A percentile compares a stretch with the other conserved stretches of the same genome.
phyloP scores from a whole-genome alignment of 1,139 yeast genomes.

The Hemisphaericaspora lyxosophila region DNA sequence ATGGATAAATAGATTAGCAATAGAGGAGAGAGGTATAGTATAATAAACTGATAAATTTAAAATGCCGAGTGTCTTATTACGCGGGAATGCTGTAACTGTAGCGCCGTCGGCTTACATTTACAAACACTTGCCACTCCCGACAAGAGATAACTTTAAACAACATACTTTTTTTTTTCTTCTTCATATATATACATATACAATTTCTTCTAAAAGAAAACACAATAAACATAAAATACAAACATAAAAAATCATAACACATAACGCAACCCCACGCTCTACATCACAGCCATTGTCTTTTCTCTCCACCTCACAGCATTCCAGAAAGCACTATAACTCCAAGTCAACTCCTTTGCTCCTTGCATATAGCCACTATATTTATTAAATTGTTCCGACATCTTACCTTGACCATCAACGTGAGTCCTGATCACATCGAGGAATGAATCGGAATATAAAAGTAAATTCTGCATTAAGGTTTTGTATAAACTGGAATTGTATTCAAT shows the following conservation, averaged over 20 bases:
- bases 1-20: constrained; percentile 23
- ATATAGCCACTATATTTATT: constrained; percentile 76
- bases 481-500: constrained; percentile 47
- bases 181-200: constrained; percentile 1
- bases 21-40: background rate
- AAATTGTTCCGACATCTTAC: constrained; percentile 87
- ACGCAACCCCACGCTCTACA: background rate
- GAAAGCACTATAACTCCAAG: constrained; percentile 89
- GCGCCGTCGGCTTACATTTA: no score
- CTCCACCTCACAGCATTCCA: constrained; percentile 74
- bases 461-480: constrained; percentile 44
- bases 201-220: no score
- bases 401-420: constrained; percentile 70
- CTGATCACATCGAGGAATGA: constrained; percentile 72
- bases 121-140: no score
- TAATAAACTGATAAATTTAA: no score
- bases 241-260: constrained; percentile 2
- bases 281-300: constrained; percentile 14
- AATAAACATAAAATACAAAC: background rate
- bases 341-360: constrained; percentile 84
- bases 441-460: constrained; percentile 64
- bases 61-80: no score
- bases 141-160: no score
- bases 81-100: no score
- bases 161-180: no score